A percentile compares a stretch with the other conserved stretches of the same genome.
phyloP scores from a whole-genome alignment of 768 basidiomycete genomes.

The Rickenella mellea region DNA sequence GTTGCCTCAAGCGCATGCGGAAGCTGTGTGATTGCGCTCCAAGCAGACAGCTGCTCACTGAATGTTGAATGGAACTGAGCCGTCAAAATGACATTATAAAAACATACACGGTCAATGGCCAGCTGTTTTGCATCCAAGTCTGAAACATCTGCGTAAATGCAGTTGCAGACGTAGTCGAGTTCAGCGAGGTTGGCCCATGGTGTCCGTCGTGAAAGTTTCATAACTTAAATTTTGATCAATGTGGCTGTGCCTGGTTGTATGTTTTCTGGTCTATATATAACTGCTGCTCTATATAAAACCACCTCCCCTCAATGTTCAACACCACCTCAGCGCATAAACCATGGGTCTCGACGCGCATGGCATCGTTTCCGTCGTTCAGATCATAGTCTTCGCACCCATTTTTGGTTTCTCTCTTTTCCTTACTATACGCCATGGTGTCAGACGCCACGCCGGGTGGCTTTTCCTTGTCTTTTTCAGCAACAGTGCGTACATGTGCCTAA shows the following conservation, averaged over 20 bases:
- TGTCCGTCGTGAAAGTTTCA: conserved; percentile 72
- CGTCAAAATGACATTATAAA: background rate
- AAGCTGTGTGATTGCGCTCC: conserved; percentile 65
- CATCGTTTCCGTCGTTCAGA: conserved; percentile 48
- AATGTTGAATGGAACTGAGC: conserved; percentile 3
- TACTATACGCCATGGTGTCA: conserved; percentile 43
- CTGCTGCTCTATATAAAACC: background rate
- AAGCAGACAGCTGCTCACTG: conserved; percentile 78
- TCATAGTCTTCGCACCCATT: conserved; percentile 53
- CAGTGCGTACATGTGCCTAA: conserved; percentile 26
- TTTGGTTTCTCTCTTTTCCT: conserved; percentile 34
- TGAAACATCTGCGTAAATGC: conserved; percentile 62
- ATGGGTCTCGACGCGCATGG: conserved; percentile 27
- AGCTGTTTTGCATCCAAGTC: conserved; percentile 43
- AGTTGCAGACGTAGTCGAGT: conserved; percentile 65
- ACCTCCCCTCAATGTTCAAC: background rate
- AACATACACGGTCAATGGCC: conserved; percentile 58
- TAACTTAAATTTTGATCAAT: conserved; percentile 15
- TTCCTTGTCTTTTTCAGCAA: conserved; percentile 52
- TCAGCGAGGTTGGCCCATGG: conserved; percentile 68
- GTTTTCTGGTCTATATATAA: background rate
- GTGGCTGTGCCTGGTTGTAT: background rate
- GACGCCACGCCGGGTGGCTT: conserved; percentile 58
- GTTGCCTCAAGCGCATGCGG: conserved; percentile 77
- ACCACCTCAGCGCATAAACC: background rate